Evolutionary conservation across 2,329 filamentous ascomycete genomes (phyloP).

Genomic region (Colletotrichum liaoningense): DNA sequence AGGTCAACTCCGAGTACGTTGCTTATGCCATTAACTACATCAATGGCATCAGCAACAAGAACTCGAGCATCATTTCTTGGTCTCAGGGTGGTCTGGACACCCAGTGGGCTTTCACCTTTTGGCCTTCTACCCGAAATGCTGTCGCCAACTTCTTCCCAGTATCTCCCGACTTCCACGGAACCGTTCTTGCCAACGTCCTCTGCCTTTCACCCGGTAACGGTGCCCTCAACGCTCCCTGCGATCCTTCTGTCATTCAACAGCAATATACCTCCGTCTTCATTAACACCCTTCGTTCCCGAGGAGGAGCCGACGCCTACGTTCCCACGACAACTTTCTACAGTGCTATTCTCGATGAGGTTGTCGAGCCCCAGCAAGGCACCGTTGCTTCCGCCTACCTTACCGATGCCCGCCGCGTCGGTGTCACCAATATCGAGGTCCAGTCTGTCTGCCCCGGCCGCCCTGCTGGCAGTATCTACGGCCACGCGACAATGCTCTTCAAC

Average conservation of each 20-base stretch:
- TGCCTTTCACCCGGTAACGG: conserved; percentile 20
- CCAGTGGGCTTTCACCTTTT: conserved; percentile 70
- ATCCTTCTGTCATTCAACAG: conserved; percentile 59
- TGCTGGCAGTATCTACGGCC: conserved; percentile 59
- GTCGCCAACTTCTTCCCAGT: conserved; percentile 64
- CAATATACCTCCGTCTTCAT: conserved; percentile 56
- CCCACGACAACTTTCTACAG: conserved; percentile 66
- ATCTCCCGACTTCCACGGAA: conserved; percentile 59
- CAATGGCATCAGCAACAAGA: conserved; percentile 49
- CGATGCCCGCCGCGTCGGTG: conserved; percentile 56
- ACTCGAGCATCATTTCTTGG: conserved; percentile 61
- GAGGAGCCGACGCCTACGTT: conserved; percentile 64
- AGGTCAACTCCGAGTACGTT: conserved; percentile 64
- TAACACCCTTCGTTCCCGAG: conserved; percentile 51
- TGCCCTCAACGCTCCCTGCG: conserved; percentile 28
- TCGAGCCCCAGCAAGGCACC: conserved; percentile 59
- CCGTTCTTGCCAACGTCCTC: conserved; percentile 35
- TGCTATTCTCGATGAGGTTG: conserved; percentile 59
- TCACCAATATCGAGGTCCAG: conserved; percentile 63
- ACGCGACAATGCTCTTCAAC: conserved; percentile 59
- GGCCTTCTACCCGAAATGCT: conserved; percentile 58
- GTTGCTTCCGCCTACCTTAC: conserved; percentile 57
- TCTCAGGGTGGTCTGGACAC: conserved; percentile 65
- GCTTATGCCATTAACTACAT: conserved; percentile 71
- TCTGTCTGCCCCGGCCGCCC: conserved; percentile 50